Percentiles rank a stretch among this genome's conserved stretches.
phyloP scores from a whole-genome alignment of 139 green algal genomes.

The Chlorella sp. region DNA sequence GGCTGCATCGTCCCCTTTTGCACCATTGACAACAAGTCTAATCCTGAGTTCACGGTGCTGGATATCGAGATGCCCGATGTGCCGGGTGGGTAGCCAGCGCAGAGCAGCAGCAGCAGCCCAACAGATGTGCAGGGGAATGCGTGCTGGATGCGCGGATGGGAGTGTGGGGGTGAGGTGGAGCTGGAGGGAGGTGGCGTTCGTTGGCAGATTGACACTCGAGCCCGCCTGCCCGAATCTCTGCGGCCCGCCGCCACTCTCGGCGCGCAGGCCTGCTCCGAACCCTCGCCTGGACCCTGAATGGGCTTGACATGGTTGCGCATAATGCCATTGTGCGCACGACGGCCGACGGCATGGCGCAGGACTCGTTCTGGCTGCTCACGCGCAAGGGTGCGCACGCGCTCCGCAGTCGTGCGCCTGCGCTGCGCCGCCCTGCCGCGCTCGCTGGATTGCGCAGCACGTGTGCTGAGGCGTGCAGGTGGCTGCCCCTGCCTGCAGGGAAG shows the following conservation, averaged over 20 bases:
- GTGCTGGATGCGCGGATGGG: neutral
- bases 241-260: neutral
- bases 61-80: constrained; percentile 59
- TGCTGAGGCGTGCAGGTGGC: neutral
- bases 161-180: too few species aligned
- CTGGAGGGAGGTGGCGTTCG: neutral
- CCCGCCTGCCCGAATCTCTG: neutral
- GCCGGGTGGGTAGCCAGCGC: constrained; percentile 20
- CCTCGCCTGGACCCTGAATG: constrained; percentile 57
- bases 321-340: constrained; percentile 44
- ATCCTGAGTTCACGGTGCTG: constrained; percentile 49
- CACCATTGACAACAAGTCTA: constrained; percentile 52
- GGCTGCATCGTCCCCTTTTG: too few species aligned
- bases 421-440: neutral
- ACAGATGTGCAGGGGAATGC: neutral
- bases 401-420: neutral
- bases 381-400: neutral
- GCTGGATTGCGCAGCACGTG: neutral
- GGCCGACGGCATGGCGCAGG: constrained; percentile 46
- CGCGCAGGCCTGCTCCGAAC: constrained; percentile 51
- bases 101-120: neutral
- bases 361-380: constrained; percentile 54
- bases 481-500: constrained; percentile 10
- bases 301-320: constrained; percentile 49
- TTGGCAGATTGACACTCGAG: neutral